Evolutionary conservation across 208 protist genomes (phyloP), one percentile per base, ranked within the genome.

Genomic region (Trypanosomatidae sp.): DNA sequence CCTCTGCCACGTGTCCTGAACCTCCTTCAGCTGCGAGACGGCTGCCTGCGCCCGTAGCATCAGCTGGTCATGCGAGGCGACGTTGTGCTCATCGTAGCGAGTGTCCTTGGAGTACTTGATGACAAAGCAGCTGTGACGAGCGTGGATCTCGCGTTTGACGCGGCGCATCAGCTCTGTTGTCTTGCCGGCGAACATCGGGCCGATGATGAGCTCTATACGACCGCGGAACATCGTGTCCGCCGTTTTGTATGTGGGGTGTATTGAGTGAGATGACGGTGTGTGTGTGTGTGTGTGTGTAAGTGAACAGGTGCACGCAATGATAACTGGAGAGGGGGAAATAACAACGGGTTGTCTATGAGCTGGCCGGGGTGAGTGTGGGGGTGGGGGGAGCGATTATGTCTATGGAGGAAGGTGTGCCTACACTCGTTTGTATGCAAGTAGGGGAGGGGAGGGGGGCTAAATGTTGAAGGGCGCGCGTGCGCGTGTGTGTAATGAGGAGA

Each of bases 151-250:
- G 17, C 95, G 86, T 36, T 89, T 85, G 1, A 99, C 86, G 43
- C 95, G 89, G 52, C 92, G 81, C 79, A 98, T 93, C n/a, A 99
- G 80, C 72, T 98, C 94, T 0, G 97, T 98, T 0, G 97, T 97
- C 82, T 98, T 98, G 43, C 96, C 97, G 39, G 95, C 92, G 66
- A 98, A 99, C 97, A 99, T 99, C 30, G 96, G 96, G 44, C 97
- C 97, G 41, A 98, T 93, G 68, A 98, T 96, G 28, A 99, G 84
- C 76, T 98, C 90, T 66, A 99, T 74, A 56, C 76, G 67, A 58
- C 76, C 81, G 33, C 59, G 66, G 36, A 76, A 82, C 77, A 73
- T 77, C 2, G 8, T 76, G 5, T 19, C 30, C 0, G 12, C 33
- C 19, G 59, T 64, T n/a, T 41, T 13, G 25, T 53, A 15, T 28